Base-by-base conservation (phyloP, 495 filamentous ascomycete species). In the Niebla homalea region DNA sequence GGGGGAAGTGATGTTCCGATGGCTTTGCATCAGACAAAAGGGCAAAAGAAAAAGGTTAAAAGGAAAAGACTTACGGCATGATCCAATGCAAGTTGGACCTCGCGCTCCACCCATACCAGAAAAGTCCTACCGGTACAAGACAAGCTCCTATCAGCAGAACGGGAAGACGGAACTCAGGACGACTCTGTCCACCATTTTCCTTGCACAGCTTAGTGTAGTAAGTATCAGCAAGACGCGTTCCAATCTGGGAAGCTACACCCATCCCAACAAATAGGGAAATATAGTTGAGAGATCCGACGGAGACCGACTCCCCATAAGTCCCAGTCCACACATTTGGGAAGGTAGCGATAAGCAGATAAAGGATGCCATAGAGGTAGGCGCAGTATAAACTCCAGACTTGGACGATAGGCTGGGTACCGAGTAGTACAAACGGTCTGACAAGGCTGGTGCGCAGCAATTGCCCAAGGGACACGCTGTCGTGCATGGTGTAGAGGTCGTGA, bases 51-150 rank as follows among this genome's bases (percentile, higher is more conserved):
- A n/a, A n/a, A n/a, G n/a, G n/a, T n/a, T n/a, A 60, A 67, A 53
- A 79, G 76, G 2, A 74, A 70, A 16, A 14, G 15, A 43, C 41
- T 22, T 25, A 43, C 5, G 68, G 70, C 19, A 68, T 72, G 71
- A 75, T 78, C 48, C 71, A 66, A 0, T 72, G 74, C 29, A 82
- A 70, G 10, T 49, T 58, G 0, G 61, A 40, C 49, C 72, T 66
- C 48, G 67, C 67, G 5, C 66, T 70, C 75, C 74, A 76, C 1
- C 71, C 77, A 62, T 80, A 72, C 75, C 75, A 78, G 57, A 79
- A 82, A 15, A 80, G 54, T 16, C 60, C 60, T 16, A 76, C 64
- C 0, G 77, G 75, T 14, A 82, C 64, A 2, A 69, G 53, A 0
- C 70, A 62, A 0, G 67, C 73, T 0, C 73, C 75, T 10, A 76